Percentiles rank a stretch among this genome's conserved stretches.
These are phyloP conservation scores for Penicillium maclennaniae DNA, from an alignment of 495 filamentous ascomycete genomes.

Conservation along the genomic window DNA sequence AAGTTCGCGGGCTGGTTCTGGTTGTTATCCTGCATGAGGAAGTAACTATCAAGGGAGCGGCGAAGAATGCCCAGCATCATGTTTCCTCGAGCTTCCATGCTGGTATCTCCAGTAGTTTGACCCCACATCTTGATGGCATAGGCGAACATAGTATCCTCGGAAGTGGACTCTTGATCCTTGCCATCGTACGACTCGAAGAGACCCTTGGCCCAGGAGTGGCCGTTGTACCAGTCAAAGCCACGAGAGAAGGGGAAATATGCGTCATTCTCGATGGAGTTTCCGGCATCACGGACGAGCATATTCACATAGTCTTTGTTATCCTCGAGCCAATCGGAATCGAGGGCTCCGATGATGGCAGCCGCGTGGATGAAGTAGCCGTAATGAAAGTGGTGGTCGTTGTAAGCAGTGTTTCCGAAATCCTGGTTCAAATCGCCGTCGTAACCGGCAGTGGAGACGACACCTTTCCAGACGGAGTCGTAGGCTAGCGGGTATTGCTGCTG, in stretches of 20 bases:
- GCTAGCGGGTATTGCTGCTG: slow-evolving; percentile 72
- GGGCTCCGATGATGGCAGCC: slow-evolving; percentile 76
- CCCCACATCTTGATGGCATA: slow-evolving; percentile 98
- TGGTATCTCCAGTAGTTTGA: slow-evolving; percentile 62
- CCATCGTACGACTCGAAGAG: slow-evolving; percentile 88
- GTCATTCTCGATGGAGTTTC: slow-evolving; percentile 71
- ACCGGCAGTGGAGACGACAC: slow-evolving; percentile 74
- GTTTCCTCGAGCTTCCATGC: slow-evolving; percentile 83
- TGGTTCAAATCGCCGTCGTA: slow-evolving; percentile 69
- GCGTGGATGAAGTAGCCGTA: slow-evolving; percentile 84
- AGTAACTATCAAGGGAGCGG: slow-evolving; percentile 72
- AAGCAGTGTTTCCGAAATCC: slow-evolving; percentile 81
- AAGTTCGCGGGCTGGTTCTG: slow-evolving; percentile 73
- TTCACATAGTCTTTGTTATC: slow-evolving; percentile 78
- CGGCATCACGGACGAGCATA: slow-evolving; percentile 68
- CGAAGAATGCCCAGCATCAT: slow-evolving; percentile 75
- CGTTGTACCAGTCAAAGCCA: slow-evolving; percentile 89
- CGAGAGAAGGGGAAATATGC: slow-evolving; percentile 81
- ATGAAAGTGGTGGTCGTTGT: slow-evolving; percentile 98
- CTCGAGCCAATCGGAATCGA: slow-evolving; percentile 73
- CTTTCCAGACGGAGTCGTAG: slow-evolving; percentile 82
- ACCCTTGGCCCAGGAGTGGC: slow-evolving; percentile 94
- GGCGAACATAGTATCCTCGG: slow-evolving; percentile 83
- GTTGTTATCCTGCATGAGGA: slow-evolving; percentile 69
- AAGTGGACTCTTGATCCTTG: slow-evolving; percentile 88